phyloP scores from a whole-genome alignment of 1,284 basidiomycete genomes.

The Fomitopsis schrenkii region DNA sequence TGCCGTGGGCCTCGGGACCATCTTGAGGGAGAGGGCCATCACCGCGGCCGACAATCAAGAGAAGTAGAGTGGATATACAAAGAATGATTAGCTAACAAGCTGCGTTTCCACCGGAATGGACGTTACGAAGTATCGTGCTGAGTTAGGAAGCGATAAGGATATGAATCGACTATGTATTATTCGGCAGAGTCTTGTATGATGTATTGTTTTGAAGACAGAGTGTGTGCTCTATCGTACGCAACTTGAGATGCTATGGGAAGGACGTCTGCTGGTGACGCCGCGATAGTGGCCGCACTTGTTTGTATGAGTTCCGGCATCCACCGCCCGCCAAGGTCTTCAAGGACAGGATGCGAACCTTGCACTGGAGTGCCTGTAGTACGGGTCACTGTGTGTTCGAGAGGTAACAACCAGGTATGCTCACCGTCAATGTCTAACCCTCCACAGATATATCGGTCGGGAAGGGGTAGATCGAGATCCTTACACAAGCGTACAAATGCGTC shows the following conservation, averaged over 20 bases:
- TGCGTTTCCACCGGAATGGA: too few species aligned
- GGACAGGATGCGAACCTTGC: background rate
- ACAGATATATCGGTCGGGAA: background rate
- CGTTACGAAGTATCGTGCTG: too few species aligned
- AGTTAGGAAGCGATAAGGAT: too few species aligned
- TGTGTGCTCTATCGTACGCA: too few species aligned
- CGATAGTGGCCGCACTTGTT: too few species aligned
- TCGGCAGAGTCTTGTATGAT: too few species aligned
- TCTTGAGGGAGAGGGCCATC: constrained; percentile 23
- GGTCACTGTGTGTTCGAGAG: background rate
- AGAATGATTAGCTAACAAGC: too few species aligned
- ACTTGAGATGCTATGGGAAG: too few species aligned
- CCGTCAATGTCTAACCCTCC: background rate
- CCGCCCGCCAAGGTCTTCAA: background rate
- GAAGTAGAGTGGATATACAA: background rate
- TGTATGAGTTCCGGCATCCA: background rate
- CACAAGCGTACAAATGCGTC: background rate
- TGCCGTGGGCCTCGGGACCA: constrained; percentile 57
- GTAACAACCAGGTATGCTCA: background rate
- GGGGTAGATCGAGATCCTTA: background rate
- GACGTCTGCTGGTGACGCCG: too few species aligned
- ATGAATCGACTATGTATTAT: too few species aligned
- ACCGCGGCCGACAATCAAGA: background rate
- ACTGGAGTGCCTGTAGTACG: background rate
- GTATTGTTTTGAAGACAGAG: too few species aligned